These are phyloP conservation scores for Arachis stenosperma DNA, from an alignment of 306 rosid species.

Conservation along the genomic window DNA sequence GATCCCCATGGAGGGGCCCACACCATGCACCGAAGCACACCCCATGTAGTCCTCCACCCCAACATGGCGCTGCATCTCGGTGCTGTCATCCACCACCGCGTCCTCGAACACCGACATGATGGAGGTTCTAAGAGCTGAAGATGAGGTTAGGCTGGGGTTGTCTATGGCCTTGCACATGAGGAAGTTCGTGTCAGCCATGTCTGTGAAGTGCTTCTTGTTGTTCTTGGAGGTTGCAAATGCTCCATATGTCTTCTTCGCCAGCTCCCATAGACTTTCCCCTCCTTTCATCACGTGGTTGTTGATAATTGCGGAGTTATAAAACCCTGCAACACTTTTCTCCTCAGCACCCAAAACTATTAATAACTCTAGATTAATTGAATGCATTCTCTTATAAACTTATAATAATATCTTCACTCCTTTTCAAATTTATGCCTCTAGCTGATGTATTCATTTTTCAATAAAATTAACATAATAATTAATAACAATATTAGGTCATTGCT, in stretches of 20 bases:
- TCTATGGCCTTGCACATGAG: slow-evolving; percentile 64
- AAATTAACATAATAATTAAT: too few relatives aligned
- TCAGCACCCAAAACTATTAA: background rate
- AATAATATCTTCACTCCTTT: too few relatives aligned
- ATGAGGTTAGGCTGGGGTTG: slow-evolving; percentile 57
- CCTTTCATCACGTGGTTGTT: slow-evolving; percentile 58
- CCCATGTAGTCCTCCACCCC: slow-evolving; percentile 67
- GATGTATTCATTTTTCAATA: too few relatives aligned
- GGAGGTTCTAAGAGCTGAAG: slow-evolving; percentile 56
- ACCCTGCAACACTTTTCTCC: slow-evolving; percentile 41
- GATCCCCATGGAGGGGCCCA: slow-evolving; percentile 68
- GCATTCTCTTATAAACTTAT: too few relatives aligned
- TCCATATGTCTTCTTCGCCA: slow-evolving; percentile 49
- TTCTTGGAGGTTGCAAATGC: slow-evolving; percentile 52
- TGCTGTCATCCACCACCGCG: slow-evolving; percentile 48
- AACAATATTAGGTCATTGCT: too few relatives aligned
- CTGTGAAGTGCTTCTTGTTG: slow-evolving; percentile 54
- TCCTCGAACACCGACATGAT: slow-evolving; percentile 67
- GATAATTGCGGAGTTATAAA: slow-evolving; percentile 69
- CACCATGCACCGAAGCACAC: slow-evolving; percentile 68
- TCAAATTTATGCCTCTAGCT: too few relatives aligned
- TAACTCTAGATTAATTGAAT: too few relatives aligned
- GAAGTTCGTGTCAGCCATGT: slow-evolving; percentile 66
- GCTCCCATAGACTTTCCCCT: slow-evolving; percentile 65
- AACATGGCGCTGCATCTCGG: slow-evolving; percentile 19